These are phyloP conservation scores for Diatrype stigma DNA, from an alignment of 2,329 filamentous ascomycete genomes.

Conservation along the genomic window DNA sequence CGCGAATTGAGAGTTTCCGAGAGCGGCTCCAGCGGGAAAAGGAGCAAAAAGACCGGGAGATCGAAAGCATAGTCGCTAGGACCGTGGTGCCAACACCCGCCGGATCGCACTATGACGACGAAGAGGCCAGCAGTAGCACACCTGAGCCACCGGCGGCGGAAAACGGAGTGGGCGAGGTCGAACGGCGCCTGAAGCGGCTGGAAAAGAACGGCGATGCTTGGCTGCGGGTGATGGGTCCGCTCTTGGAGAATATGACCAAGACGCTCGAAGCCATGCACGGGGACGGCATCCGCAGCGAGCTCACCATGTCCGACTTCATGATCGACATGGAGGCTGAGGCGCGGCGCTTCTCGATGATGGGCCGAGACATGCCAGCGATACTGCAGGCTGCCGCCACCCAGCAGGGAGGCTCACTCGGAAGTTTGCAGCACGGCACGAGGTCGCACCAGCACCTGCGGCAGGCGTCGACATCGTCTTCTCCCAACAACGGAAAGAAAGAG, in stretches of 20 bases:
- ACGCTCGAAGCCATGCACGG: conserved; percentile 14
- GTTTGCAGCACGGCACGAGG: not conserved
- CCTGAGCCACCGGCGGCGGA: not conserved
- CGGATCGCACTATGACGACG: not conserved
- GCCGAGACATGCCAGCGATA: not conserved
- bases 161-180: conserved; percentile 9
- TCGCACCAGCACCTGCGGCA: not conserved
- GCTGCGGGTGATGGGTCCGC: conserved; percentile 10
- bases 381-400: not conserved
- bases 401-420: too few relatives aligned
- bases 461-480: not conserved
- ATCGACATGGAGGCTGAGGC: not conserved
- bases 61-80: conserved; percentile 12
- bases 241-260: conserved; percentile 16
- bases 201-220: conserved; percentile 16
- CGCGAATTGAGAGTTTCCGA: conserved; percentile 6
- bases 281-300: conserved; percentile 3
- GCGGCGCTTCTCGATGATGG: not conserved
- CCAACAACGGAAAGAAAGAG: not conserved
- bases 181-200: conserved; percentile 12
- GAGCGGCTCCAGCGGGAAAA: conserved; percentile 15
- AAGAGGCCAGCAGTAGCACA: not conserved
- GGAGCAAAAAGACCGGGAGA: conserved; percentile 13
- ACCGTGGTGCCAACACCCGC: conserved; percentile 2
- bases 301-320: not conserved